Percentiles rank a stretch among this genome's conserved stretches.
These are phyloP conservation scores for Ophiostoma montium DNA, from an alignment of 2,329 filamentous ascomycete species.

Conservation along the genomic window DNA sequence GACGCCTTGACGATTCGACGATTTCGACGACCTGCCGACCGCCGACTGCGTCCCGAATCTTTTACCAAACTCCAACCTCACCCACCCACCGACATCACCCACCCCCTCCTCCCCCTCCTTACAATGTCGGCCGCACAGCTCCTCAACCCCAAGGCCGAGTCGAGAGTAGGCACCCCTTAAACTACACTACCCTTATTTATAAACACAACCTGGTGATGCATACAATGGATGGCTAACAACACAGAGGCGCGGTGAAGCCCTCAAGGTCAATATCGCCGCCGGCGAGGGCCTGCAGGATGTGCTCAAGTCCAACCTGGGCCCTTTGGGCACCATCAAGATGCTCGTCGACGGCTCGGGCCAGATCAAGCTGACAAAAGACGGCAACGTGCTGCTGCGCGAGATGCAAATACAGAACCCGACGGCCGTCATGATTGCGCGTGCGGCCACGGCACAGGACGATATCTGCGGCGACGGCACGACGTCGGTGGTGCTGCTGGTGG, in stretches of 20 bases:
- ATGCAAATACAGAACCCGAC: constrained; percentile 98
- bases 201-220: constrained; percentile 15
- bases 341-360: constrained; percentile 59
- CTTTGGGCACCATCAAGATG: constrained; percentile 94
- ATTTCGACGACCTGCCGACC: too few relatives aligned
- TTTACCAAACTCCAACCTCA: neutral
- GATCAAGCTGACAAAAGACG: constrained; percentile 99
- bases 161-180: constrained; percentile 51
- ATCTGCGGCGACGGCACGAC: constrained; percentile 98
- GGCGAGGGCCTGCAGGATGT: constrained; percentile 91
- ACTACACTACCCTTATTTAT: constrained; percentile 6
- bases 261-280: constrained; percentile 91
- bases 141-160: constrained; percentile 97
- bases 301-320: constrained; percentile 88
- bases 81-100: neutral
- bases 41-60: too few relatives aligned
- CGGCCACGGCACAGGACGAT: constrained; percentile 94
- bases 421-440: constrained; percentile 68
- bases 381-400: constrained; percentile 67
- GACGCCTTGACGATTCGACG: too few relatives aligned
- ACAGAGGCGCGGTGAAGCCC: constrained; percentile 89
- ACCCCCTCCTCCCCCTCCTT: neutral
- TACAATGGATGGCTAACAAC: constrained; percentile 18
- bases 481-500: constrained; percentile 86
- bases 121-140: constrained; percentile 93